Evolutionary conservation across 495 filamentous ascomycete species (phyloP).

Genomic region (Aspergillus funiculosus): DNA sequence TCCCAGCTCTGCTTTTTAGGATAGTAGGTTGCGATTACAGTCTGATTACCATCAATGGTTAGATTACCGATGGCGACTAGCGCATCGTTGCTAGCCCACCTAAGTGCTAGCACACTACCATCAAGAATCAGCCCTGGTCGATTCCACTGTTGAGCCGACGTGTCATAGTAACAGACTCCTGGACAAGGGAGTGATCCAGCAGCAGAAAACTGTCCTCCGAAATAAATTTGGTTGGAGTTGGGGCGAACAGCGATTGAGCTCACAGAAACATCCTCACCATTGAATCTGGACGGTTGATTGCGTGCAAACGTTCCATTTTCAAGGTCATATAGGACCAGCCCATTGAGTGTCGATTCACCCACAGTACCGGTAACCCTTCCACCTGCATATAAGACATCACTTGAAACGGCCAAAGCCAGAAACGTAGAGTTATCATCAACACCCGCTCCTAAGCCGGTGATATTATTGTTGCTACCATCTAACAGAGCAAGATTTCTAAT

Average conservation of each 20-base stretch:
- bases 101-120: constrained; percentile 63
- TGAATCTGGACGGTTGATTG: constrained; percentile 64
- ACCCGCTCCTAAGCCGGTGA: constrained; percentile 64
- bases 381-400: constrained; percentile 72
- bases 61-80: constrained; percentile 76
- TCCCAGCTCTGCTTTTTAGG: constrained; percentile 57
- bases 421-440: constrained; percentile 70
- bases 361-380: constrained; percentile 69
- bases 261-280: constrained; percentile 62
- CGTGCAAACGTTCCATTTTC: constrained; percentile 49
- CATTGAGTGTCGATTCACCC: constrained; percentile 56
- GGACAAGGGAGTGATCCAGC: constrained; percentile 82
- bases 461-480: constrained; percentile 52
- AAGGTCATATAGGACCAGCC: constrained; percentile 78
- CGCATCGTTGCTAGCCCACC: constrained; percentile 64
- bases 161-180: constrained; percentile 72
- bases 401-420: constrained; percentile 59
- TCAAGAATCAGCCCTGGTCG: constrained; percentile 59
- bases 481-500: constrained; percentile 77
- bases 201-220: constrained; percentile 72
- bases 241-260: constrained; percentile 66
- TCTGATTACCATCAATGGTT: constrained; percentile 54
- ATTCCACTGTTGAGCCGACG: constrained; percentile 64
- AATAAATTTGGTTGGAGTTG: constrained; percentile 66
- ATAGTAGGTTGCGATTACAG: constrained; percentile 71